Evolutionary conservation across 2,329 filamentous ascomycete species (phyloP).

Genomic region (Stachybotrys chartarum): DNA sequence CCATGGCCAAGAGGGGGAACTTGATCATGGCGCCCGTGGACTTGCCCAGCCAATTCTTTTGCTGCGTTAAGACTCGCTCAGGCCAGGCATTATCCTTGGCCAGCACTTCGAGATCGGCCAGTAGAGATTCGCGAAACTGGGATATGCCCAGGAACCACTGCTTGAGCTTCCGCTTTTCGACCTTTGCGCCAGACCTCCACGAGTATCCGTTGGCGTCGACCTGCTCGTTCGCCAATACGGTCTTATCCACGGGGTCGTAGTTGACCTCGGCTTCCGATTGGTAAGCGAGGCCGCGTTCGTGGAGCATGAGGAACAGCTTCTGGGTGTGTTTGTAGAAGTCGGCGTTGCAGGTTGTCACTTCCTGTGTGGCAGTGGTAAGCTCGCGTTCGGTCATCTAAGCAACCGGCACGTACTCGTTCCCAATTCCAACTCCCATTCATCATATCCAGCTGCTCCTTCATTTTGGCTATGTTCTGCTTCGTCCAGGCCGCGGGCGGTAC

Average conservation of each 20-base stretch:
- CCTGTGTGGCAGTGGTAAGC: conserved; percentile 38
- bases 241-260: conserved; percentile 84
- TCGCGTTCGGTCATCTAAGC: not conserved
- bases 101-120: conserved; percentile 63
- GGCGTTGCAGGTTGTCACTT: conserved; percentile 77
- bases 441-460: conserved; percentile 71
- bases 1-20: conserved; percentile 52
- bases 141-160: conserved; percentile 92
- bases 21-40: conserved; percentile 66
- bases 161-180: conserved; percentile 70
- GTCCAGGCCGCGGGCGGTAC: conserved; percentile 77
- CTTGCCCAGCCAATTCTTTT: conserved; percentile 82
- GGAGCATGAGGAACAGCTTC: conserved; percentile 71
- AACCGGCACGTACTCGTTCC: conserved; percentile 57
- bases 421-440: conserved; percentile 85
- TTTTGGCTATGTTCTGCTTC: conserved; percentile 67
- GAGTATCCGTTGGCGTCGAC: conserved; percentile 80
- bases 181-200: conserved; percentile 80
- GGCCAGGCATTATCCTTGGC: conserved; percentile 65
- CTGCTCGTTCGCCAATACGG: conserved; percentile 87
- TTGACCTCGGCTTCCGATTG: conserved; percentile 81
- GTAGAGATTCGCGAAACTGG: conserved; percentile 63
- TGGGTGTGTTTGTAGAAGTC: conserved; percentile 88
- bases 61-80: conserved; percentile 74
- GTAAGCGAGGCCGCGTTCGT: conserved; percentile 70